These are phyloP conservation scores for Galerina sulciceps DNA, from an alignment of 768 basidiomycete genomes.

Conservation along the genomic window DNA sequence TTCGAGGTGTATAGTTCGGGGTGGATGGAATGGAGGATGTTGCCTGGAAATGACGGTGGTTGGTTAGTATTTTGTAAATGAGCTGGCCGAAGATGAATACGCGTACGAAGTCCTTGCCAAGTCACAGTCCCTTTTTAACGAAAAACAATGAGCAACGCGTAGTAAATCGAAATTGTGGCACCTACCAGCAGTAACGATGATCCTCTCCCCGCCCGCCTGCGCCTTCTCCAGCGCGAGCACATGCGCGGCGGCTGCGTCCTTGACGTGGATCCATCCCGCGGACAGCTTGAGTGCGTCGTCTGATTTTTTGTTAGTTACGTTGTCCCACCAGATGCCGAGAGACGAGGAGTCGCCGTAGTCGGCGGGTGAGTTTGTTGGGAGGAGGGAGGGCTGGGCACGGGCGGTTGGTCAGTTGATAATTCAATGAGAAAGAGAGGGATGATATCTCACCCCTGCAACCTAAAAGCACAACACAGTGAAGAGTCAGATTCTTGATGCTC, in stretches of 20 bases:
- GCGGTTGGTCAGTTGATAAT: too few species aligned
- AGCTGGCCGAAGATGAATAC: neutral
- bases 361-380: neutral
- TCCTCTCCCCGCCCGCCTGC: slow-evolving; percentile 55
- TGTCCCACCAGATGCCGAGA: slow-evolving; percentile 8
- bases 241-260: slow-evolving; percentile 58
- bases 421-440: neutral
- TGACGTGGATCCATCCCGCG: slow-evolving; percentile 45
- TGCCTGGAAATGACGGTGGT: neutral
- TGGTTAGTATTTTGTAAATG: neutral
- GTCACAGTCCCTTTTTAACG: neutral
- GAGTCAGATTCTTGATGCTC: too few species aligned
- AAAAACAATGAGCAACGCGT: neutral
- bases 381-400: slow-evolving; percentile 2
- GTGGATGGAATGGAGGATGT: neutral
- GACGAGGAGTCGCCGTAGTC: neutral
- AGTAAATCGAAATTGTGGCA: neutral
- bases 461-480: neutral
- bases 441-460: slow-evolving; percentile 34
- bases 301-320: slow-evolving; percentile 15
- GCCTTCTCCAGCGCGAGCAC: slow-evolving; percentile 48
- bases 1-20: neutral
- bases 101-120: slow-evolving; percentile 7
- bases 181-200: slow-evolving; percentile 42
- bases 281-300: slow-evolving; percentile 14